A percentile compares a stretch with the other conserved stretches of the same genome.
These are phyloP conservation scores for Kluyveromyces sp. DNA, from an alignment of 1,139 yeast genomes.

Conservation along the genomic window DNA sequence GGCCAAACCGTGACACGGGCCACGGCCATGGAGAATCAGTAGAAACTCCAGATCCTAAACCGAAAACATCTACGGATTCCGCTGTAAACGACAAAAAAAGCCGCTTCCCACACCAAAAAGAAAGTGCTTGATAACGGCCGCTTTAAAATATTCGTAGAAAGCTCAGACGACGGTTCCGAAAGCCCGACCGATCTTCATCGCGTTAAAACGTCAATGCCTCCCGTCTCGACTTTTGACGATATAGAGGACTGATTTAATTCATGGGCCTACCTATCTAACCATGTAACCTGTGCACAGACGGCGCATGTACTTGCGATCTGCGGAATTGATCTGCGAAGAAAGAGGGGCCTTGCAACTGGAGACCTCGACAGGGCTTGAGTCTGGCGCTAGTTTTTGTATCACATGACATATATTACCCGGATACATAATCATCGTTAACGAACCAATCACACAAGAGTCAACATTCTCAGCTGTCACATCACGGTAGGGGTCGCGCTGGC, in stretches of 20 bases:
- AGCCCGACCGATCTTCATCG: not conserved
- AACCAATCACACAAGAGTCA: not conserved
- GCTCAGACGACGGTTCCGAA: not conserved
- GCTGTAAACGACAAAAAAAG: not conserved
- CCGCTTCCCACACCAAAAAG: not conserved
- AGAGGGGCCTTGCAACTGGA: no score
- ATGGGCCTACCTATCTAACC: no score
- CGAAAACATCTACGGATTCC: not conserved
- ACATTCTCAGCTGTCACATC: no score
- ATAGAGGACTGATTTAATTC: not conserved
- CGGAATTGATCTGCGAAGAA: no score
- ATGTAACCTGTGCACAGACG: no score
- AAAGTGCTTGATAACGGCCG: slow-evolving; percentile 1
- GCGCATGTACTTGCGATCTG: no score
- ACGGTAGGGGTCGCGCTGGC: no score
- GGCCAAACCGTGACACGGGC: slow-evolving; percentile 23
- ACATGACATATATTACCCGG: not conserved
- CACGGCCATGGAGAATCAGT: slow-evolving; percentile 1
- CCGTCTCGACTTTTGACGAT: slow-evolving; percentile 32
- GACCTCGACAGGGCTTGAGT: no score
- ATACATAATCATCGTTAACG: not conserved
- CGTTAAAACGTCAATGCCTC: slow-evolving; percentile 26
- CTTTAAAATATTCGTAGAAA: not conserved
- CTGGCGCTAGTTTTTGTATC: no score
- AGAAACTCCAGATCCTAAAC: not conserved